These are phyloP conservation scores for Lodderomyces pseudojiufengensis DNA, from an alignment of 1,139 yeast genomes.

Conservation along the genomic window DNA sequence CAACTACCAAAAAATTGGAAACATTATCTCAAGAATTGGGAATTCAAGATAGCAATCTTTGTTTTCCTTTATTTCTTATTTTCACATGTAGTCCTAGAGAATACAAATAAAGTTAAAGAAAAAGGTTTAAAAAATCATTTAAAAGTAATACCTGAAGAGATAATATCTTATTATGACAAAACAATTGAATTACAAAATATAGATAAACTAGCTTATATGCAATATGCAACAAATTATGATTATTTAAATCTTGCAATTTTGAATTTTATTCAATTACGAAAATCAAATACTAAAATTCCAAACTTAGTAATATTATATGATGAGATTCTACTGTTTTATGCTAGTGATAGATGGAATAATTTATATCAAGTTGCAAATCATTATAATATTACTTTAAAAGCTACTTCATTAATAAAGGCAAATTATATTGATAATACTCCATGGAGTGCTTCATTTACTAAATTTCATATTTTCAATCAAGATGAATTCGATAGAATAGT, in stretches of 20 bases:
- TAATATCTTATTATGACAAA: constrained; percentile 16
- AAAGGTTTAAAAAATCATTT: constrained; percentile 17
- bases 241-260: constrained; percentile 33
- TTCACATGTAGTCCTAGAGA: constrained; percentile 15
- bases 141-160: constrained; percentile 23
- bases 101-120: constrained; percentile 13
- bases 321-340: constrained; percentile 15
- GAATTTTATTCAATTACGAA: constrained; percentile 24
- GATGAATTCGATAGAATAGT: constrained; percentile 39
- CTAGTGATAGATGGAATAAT: constrained; percentile 15
- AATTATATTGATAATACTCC: constrained; percentile 20
- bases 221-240: constrained; percentile 34
- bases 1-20: constrained; percentile 2
- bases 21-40: constrained; percentile 19
- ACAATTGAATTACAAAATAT: constrained; percentile 8
- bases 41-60: constrained; percentile 22
- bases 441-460: constrained; percentile 56
- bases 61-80: constrained; percentile 21
- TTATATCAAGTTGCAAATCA: constrained; percentile 14
- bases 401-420: constrained; percentile 18
- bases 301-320: constrained; percentile 28
- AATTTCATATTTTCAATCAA: constrained; percentile 49
- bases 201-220: constrained; percentile 28
- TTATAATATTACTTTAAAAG: constrained; percentile 19
- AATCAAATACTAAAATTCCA: constrained; percentile 19